phyloP scores from a whole-genome alignment of 345 rosid genomes.

The rapeseed (Brassica napus) region DNA sequence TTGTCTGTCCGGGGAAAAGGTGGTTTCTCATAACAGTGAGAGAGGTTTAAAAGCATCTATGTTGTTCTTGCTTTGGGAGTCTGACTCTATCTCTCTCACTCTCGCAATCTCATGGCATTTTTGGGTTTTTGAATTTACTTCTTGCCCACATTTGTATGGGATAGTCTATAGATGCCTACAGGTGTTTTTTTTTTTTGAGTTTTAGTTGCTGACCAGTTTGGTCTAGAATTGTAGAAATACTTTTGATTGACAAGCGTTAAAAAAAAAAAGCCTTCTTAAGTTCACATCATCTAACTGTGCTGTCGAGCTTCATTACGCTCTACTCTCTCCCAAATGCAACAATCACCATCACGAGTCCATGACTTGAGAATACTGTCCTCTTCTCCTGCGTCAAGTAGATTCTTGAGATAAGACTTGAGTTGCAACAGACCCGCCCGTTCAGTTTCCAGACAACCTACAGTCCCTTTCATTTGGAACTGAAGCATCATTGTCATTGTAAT shows the following conservation, averaged over 20 bases:
- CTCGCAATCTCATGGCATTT: neutral
- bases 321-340: conserved; percentile 34
- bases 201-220: no score
- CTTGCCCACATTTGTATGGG: no score
- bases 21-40: no score
- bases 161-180: no score
- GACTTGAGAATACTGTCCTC: conserved; percentile 14
- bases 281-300: no score
- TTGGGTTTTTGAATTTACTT: no score
- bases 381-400: neutral
- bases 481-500: conserved; percentile 20
- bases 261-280: no score
- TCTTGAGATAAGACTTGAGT: conserved; percentile 20
- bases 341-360: conserved; percentile 24
- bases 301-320: neutral
- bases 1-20: no score
- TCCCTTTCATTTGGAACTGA: neutral
- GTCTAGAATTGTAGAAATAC: no score
- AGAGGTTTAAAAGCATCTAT: neutral
- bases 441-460: conserved; percentile 12
- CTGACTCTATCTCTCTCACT: neutral
- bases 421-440: conserved; percentile 19
- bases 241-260: no score
- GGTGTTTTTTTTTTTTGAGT: no score
- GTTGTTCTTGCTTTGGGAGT: neutral